Percentiles rank a stretch among this genome's conserved stretches.
These are phyloP conservation scores for Poterioochromonas sp. DNA, from an alignment of 352 stramenopile genomes.

Conservation along the genomic window DNA sequence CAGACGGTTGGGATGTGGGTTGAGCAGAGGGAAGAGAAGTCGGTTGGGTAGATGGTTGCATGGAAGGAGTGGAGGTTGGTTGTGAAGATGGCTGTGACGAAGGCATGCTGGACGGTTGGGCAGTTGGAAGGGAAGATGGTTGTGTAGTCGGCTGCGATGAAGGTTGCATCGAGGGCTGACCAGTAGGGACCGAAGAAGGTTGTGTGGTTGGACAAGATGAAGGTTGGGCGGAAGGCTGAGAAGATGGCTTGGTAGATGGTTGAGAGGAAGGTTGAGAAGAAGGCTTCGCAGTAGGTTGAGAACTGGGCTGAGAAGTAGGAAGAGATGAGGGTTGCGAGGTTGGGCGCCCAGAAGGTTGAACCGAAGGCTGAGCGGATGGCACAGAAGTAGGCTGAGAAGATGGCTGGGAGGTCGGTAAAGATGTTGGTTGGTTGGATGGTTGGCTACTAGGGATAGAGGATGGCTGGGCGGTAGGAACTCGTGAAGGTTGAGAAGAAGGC, in stretches of 20 bases:
- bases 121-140: neutral
- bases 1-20: neutral
- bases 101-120: neutral
- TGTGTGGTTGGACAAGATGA: neutral
- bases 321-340: neutral
- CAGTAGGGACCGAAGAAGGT: neutral
- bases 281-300: neutral
- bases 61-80: neutral
- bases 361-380: neutral
- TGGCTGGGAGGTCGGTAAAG: neutral
- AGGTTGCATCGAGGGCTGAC: neutral
- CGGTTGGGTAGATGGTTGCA: conserved; percentile 4
- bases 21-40: neutral
- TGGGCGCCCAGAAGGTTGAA: neutral
- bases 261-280: neutral
- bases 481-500: neutral
- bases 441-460: neutral
- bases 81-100: neutral
- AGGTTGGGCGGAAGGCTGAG: neutral
- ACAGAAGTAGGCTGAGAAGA: neutral
- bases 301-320: neutral
- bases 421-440: neutral
- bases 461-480: neutral
- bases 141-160: neutral
- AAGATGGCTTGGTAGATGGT: neutral